These are phyloP conservation scores for Stylosanthes scabra DNA, from an alignment of 331 rosid species.

Conservation along the genomic window DNA sequence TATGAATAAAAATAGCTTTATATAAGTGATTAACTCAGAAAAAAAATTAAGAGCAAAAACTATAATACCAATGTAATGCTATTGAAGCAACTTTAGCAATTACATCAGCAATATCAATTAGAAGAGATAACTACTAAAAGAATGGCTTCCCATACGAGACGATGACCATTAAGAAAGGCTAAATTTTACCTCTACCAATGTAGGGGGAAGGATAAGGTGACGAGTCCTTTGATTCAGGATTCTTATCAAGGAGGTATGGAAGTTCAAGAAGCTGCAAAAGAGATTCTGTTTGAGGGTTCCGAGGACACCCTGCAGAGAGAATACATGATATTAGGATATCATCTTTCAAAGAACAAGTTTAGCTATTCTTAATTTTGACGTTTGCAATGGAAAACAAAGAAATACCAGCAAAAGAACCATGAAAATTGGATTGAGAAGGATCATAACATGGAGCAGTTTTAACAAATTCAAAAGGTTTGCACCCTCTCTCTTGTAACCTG, in stretches of 20 bases:
- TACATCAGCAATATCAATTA: conserved; percentile 1
- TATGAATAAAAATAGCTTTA: conserved; percentile 11
- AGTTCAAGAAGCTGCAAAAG: conserved; percentile 85
- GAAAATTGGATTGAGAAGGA: conserved; percentile 57
- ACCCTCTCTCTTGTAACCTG: conserved; percentile 72
- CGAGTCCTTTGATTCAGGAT: conserved; percentile 49
- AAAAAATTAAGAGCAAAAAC: neutral
- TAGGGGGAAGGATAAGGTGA: conserved; percentile 50
- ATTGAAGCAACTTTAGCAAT: neutral
- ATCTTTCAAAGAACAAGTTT: conserved; percentile 17
- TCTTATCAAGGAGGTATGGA: conserved; percentile 83
- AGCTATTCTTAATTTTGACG: conserved; percentile 14
- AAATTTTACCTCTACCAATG: conserved; percentile 58
- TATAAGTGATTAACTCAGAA: conserved; percentile 14
- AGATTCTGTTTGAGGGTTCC: conserved; percentile 89
- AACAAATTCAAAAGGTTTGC: conserved; percentile 77
- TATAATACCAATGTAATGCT: neutral
- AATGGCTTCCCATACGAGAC: neutral
- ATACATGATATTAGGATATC: conserved; percentile 6
- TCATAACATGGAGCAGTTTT: conserved; percentile 76
- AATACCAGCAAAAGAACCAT: conserved; percentile 51
- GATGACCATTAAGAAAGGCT: conserved; percentile 12
- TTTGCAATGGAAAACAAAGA: conserved; percentile 29
- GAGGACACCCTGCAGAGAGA: conserved; percentile 55
- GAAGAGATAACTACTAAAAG: neutral